These are phyloP conservation scores for Marasmius tenuissimus DNA, from an alignment of 1,284 basidiomycete species.

Conservation along the genomic window DNA sequence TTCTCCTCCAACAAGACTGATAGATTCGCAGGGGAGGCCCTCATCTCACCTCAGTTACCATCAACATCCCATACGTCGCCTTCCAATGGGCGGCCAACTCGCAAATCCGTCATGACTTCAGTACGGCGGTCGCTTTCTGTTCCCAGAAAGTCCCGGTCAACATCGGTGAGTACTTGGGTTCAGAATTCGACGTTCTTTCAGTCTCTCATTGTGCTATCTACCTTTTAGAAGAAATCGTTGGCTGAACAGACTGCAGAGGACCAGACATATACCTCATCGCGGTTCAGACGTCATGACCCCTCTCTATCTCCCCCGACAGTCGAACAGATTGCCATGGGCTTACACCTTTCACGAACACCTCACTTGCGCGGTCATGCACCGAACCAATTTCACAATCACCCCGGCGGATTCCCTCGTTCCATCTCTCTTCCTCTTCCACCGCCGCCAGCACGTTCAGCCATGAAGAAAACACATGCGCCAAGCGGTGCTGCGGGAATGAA, in stretches of 20 bases:
- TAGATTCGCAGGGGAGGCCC: neutral
- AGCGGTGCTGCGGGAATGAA: slow-evolving; percentile 36
- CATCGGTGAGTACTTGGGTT: slow-evolving; percentile 11
- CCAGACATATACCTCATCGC: slow-evolving; percentile 27
- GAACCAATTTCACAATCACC: slow-evolving; percentile 15
- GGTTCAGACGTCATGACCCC: slow-evolving; percentile 40
- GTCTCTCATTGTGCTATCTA: neutral
- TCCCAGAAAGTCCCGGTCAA: slow-evolving; percentile 32
- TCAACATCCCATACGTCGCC: neutral
- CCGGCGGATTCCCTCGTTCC: slow-evolving; percentile 25
- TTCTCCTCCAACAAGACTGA: neutral
- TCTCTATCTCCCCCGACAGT: slow-evolving; percentile 56
- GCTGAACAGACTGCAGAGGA: slow-evolving; percentile 25
- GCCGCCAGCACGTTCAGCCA: slow-evolving; percentile 59
- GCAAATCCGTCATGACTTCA: slow-evolving; percentile 40
- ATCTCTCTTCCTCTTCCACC: slow-evolving; percentile 39
- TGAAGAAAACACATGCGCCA: slow-evolving; percentile 49
- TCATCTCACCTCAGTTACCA: neutral
- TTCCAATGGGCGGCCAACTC: neutral
- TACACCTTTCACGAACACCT: slow-evolving; percentile 71
- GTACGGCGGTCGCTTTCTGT: slow-evolving; percentile 40
- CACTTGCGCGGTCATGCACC: slow-evolving; percentile 48
- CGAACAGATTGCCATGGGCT: slow-evolving; percentile 74
- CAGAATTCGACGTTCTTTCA: slow-evolving; percentile 13
- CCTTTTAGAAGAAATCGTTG: neutral